phyloP scores from a whole-genome alignment of 352 stramenopile genomes.

The Globisporangium perplexum region DNA sequence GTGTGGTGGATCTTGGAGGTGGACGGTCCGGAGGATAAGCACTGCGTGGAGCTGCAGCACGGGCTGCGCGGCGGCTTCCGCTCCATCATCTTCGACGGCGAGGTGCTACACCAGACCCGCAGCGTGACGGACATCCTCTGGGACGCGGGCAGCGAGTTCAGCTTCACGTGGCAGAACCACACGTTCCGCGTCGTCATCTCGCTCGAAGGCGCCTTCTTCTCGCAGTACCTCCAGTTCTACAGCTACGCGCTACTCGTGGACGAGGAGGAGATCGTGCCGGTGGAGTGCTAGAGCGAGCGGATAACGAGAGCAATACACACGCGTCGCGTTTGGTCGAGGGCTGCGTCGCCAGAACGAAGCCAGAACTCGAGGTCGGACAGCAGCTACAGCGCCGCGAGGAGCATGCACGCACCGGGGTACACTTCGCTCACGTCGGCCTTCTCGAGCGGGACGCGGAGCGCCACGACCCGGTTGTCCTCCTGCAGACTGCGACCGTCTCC shows the following conservation, averaged over 20 bases:
- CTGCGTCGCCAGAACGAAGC: no score
- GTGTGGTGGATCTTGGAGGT: slow-evolving; percentile 81
- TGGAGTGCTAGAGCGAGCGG: slow-evolving; percentile 17
- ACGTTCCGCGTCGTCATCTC: slow-evolving; percentile 74
- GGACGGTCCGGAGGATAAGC: slow-evolving; percentile 35
- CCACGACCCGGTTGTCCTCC: no score
- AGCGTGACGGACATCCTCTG: slow-evolving; percentile 71
- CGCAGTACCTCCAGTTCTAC: slow-evolving; percentile 80
- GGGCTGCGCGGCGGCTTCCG: slow-evolving; percentile 70
- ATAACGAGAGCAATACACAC: no score
- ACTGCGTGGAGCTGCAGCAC: slow-evolving; percentile 76
- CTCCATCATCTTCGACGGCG: slow-evolving; percentile 64
- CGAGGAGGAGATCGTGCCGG: slow-evolving; percentile 58
- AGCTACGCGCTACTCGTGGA: slow-evolving; percentile 78
- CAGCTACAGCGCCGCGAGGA: no score
- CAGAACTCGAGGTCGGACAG: no score
- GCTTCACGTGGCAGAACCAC: slow-evolving; percentile 58
- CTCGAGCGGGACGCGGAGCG: no score
- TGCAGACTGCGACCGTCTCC: no score
- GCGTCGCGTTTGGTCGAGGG: no score
- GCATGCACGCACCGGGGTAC: not conserved
- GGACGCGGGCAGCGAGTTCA: slow-evolving; percentile 72
- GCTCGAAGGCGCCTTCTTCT: slow-evolving; percentile 81
- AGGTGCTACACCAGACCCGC: slow-evolving; percentile 58
- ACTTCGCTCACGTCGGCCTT: no score